Evolutionary conservation across 495 filamentous ascomycete genomes (phyloP).

Genomic region (Lasiosphaeriaceae sp.): DNA sequence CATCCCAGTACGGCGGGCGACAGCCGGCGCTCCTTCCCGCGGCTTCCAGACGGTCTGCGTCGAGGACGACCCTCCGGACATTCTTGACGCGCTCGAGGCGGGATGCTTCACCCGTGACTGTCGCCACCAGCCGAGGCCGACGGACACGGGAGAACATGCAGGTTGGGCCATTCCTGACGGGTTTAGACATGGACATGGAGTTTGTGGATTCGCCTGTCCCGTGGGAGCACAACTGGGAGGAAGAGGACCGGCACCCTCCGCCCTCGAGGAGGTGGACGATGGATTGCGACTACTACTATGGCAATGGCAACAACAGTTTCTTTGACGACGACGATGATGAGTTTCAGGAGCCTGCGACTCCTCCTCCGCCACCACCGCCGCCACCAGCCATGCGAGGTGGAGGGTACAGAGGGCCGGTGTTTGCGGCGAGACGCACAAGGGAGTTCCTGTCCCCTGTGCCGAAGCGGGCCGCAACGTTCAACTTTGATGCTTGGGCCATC

Average conservation of each 20-base stretch:
- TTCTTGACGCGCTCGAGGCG: not conserved
- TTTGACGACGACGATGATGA: not conserved
- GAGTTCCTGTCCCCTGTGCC: slow-evolving; percentile 22
- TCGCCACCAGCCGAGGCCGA: not conserved
- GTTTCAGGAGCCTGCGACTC: too few species aligned
- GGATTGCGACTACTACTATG: too few species aligned
- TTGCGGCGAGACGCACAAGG: slow-evolving; percentile 17
- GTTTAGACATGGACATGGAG: not conserved
- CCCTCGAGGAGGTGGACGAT: too few species aligned
- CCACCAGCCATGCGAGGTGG: not conserved
- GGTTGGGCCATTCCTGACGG: not conserved
- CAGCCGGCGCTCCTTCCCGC: not conserved
- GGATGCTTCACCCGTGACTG: not conserved
- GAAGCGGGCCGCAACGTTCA: slow-evolving; percentile 15
- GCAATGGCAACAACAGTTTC: too few species aligned
- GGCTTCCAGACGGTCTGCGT: not conserved
- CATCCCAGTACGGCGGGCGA: not conserved
- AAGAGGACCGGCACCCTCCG: too few species aligned
- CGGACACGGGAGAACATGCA: not conserved
- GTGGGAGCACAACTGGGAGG: not conserved
- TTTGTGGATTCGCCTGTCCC: not conserved
- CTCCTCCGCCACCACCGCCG: not conserved
- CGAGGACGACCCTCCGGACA: not conserved
- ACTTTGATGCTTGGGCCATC: slow-evolving; percentile 22
- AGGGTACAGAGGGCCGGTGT: slow-evolving; percentile 1